Evolutionary conservation across 2,329 filamentous ascomycete species (phyloP).

Genomic region (Paracoccidioides brasiliensis): DNA sequence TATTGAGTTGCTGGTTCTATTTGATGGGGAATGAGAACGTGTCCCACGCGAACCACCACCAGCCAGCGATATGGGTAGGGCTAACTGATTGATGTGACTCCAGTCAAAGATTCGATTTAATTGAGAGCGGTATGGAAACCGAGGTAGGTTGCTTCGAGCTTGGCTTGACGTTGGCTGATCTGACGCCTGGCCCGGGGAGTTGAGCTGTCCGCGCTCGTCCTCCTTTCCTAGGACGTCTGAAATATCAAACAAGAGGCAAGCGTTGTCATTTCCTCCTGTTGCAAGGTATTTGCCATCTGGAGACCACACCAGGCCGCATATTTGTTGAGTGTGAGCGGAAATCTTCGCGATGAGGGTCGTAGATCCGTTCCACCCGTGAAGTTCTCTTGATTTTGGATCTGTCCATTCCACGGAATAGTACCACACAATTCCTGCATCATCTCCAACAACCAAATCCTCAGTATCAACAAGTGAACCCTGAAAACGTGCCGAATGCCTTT

Average conservation of each 20-base stretch:
- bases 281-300: constrained; percentile 62
- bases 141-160: constrained; percentile 13
- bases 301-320: constrained; percentile 89
- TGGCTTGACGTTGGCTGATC: not conserved
- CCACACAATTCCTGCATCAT: constrained; percentile 69
- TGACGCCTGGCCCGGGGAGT: not conserved
- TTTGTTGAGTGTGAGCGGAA: constrained; percentile 69
- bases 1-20: not conserved
- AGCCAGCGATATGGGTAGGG: not conserved
- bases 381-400: constrained; percentile 40
- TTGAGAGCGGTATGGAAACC: constrained; percentile 11
- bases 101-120: constrained; percentile 15
- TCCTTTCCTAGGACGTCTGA: constrained; percentile 38
- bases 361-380: constrained; percentile 62
- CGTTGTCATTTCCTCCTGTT: constrained; percentile 85
- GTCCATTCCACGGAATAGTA: constrained; percentile 87
- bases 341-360: constrained; percentile 69
- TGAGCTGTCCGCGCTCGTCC: not conserved
- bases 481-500: constrained; percentile 36
- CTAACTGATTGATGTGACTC: constrained; percentile 5
- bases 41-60: not conserved
- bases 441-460: constrained; percentile 77
- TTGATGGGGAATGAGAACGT: not conserved
- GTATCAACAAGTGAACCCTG: constrained; percentile 45
- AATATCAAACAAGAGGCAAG: constrained; percentile 67